Percentiles rank a stretch among this genome's conserved stretches.
These are phyloP conservation scores for Eucalyptus sp. DNA, from an alignment of 345 rosid species.

Conservation along the genomic window DNA sequence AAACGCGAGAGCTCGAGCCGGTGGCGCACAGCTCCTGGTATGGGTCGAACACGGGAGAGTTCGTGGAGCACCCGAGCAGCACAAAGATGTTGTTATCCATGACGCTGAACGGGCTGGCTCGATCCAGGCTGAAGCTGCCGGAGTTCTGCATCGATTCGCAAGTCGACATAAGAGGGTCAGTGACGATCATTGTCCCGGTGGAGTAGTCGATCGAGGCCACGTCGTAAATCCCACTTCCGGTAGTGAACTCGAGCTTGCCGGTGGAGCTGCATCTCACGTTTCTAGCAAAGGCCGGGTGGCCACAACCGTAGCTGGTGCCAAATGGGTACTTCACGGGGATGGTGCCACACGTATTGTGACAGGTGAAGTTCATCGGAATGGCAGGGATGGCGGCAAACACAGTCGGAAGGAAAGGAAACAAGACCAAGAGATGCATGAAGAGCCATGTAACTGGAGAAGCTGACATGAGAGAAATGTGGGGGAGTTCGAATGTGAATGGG, in stretches of 20 bases:
- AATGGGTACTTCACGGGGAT: slow-evolving; percentile 29
- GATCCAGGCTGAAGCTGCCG: slow-evolving; percentile 49
- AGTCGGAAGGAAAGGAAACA: not conserved
- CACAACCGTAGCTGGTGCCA: slow-evolving; percentile 27
- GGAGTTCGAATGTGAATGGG: not conserved
- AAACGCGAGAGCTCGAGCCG: slow-evolving; percentile 48
- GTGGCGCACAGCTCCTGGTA: slow-evolving; percentile 34
- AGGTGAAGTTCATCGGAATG: slow-evolving; percentile 23
- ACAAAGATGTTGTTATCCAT: slow-evolving; percentile 34
- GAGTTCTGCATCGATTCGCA: slow-evolving; percentile 58
- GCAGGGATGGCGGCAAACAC: slow-evolving; percentile 32
- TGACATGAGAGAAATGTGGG: slow-evolving; percentile 18
- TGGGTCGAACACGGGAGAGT: slow-evolving; percentile 52
- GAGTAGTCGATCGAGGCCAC: slow-evolving; percentile 42
- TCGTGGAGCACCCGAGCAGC: slow-evolving; percentile 53
- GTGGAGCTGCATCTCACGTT: slow-evolving; percentile 33
- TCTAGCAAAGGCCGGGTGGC: slow-evolving; percentile 39
- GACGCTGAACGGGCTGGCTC: slow-evolving; percentile 39
- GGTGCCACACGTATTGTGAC: slow-evolving; percentile 38
- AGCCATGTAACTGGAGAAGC: slow-evolving; percentile 1
- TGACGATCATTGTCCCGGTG: slow-evolving; percentile 16
- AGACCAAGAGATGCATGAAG: slow-evolving; percentile 4
- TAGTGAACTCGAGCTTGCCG: slow-evolving; percentile 36
- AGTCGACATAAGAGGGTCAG: slow-evolving; percentile 56
- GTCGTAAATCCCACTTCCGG: slow-evolving; percentile 34